Base-by-base conservation (phyloP, 2,329 filamentous ascomycete genomes). In the Proliferodiscus dingleyae region DNA sequence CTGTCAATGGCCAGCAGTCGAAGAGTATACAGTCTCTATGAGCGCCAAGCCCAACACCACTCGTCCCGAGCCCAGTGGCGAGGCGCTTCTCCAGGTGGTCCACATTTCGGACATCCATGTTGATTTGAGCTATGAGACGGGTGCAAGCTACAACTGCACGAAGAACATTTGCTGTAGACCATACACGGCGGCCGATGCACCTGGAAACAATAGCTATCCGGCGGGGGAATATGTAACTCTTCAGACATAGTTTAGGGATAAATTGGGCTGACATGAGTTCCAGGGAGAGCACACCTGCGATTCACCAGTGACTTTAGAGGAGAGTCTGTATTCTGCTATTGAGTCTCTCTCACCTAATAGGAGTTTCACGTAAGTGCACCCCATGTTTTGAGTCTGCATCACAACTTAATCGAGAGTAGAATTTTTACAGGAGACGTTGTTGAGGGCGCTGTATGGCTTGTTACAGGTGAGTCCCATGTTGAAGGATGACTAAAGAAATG, bases 51-150 rank as follows among this genome's bases (percentile, higher is more conserved):
- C 64, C 21, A 47, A 54, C 4, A 58, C 53, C 8, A 44, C 36
- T 32, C 64, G 65, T 15, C 66, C 66, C 1, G 48, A 56, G 28
- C 53, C 62, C 13, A 68, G 66, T 36, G 62, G 64, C 0, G 43
- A 67, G 47, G 48, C 57, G 4, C 62, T 68, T 4, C 56, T 70
- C 37, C 57, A 66, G 38, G 61, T 71, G 7, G 68, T 68, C 3
- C 68, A 71, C 41, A 65, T 69, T 50, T 66, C 60, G 37, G 68
- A 71, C 41, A 68, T 68, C 13, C 68, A 71, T 47, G 62, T 70
- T 28, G 68, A 70, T 50, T 59, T 62, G 1, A 58, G 53, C 13
- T 71, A 70, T 50, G 61, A 64, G 37, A 49, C 54, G 4, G 68
- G 67, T 1, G 58, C 64, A 18, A 69, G 54, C 51, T 66, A 63